Base-by-base conservation (phyloP, 2,329 filamentous ascomycete genomes). In the Pyrenophora seminiperda region DNA sequence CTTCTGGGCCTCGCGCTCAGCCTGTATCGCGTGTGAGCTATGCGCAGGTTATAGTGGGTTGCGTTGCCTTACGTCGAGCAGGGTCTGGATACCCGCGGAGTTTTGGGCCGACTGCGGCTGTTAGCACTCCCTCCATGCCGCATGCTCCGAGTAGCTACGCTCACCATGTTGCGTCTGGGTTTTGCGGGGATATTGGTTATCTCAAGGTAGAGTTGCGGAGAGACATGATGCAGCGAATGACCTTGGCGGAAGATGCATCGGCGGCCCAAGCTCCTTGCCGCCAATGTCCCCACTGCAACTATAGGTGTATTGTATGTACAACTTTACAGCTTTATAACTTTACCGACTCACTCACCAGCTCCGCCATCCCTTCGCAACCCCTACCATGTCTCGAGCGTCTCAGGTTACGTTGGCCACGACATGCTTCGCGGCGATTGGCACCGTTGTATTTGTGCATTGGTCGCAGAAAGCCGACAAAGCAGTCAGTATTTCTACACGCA, bases 1-100 rank as follows among this genome's bases (percentile, higher is more conserved):
- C 84, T 97, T 97, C 79, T 96, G 93, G 55, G 94, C 94, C 77
- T 97, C 93, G 77, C 91, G 89, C 84, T 99, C 94, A 67, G 94
- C 92, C 93, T 97, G 64, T 62, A 47, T 59, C 45, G 32, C 57
- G 47, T 56, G 70, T 80, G 62, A 80, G 75, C 72, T 68, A 54
- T 34, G 37, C 48, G 47, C 43, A 41, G 47, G 41, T 54, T 18
- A 46, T 41, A 47, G 63, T 63, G 65, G 66, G 62, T 54, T 65
- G 65, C 53, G 53, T 32, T 34, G 54, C 73, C 88, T 70, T 88
- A 99, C 94, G 79, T 97, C 94, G 79, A 99, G 91, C 72, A 99
- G 87, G 73, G 93, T 97, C 79, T 97, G 93, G 75, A 99, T 99
- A 77, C 94, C 94, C 71, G 90, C 88, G 62, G 94, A 97, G 82